Evolutionary conservation across 805 yeast species (phyloP).

Genomic region (Kuraishia molischiana): DNA sequence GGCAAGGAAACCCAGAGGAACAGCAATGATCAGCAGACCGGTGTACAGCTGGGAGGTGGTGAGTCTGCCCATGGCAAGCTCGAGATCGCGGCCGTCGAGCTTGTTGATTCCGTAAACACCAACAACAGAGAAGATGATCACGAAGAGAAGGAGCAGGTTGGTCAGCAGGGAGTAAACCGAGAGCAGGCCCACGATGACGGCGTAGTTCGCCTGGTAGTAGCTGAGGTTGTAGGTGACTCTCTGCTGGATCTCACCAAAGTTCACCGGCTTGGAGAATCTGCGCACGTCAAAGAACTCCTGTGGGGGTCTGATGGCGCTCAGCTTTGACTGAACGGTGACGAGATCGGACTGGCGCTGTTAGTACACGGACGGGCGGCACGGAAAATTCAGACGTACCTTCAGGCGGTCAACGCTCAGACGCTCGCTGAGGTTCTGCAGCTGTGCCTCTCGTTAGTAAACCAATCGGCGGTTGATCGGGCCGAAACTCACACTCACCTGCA

Average conservation of each 20-base stretch:
- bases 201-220: conserved; percentile 82
- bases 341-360: conserved; percentile 29
- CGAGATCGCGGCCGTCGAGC: conserved; percentile 77
- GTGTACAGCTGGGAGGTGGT: conserved; percentile 85
- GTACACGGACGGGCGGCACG: too few relatives aligned
- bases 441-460: neutral
- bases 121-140: conserved; percentile 57
- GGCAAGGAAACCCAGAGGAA: conserved; percentile 32
- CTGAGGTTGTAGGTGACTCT: conserved; percentile 82
- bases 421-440: conserved; percentile 35
- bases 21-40: conserved; percentile 60
- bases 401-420: conserved; percentile 39
- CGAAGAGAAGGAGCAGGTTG: conserved; percentile 76
- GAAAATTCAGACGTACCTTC: conserved; percentile 19
- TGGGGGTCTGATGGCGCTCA: conserved; percentile 74
- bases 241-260: conserved; percentile 81
- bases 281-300: conserved; percentile 91
- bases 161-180: conserved; percentile 83
- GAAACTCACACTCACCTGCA: conserved; percentile 24
- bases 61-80: conserved; percentile 62
- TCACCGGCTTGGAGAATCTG: conserved; percentile 83
- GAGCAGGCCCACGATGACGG: conserved; percentile 58
- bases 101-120: conserved; percentile 75
- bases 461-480: neutral
- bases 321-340: conserved; percentile 45